Evolutionary conservation across 2,329 filamentous ascomycete species (phyloP), one percentile per base, ranked within the genome.

Genomic region (Colletotrichum eremochloae): DNA sequence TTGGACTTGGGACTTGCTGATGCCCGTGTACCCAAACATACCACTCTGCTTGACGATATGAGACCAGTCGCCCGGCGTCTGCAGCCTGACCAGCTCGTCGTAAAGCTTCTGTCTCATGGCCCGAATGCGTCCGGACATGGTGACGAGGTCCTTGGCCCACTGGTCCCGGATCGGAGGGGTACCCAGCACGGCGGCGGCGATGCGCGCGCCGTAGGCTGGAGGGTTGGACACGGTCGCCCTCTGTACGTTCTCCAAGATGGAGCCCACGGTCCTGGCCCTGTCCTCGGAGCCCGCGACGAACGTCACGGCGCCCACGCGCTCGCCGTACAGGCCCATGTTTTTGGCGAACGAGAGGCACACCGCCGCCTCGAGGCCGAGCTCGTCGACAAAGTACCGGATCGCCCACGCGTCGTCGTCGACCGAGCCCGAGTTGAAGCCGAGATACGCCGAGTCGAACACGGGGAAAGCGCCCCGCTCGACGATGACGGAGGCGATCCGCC

Each of bases 271-370:
- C 4, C 36, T 42, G 1, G 75, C 64, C 0, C 68, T 65, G 1
- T 75, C 75, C 0, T 74, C 61, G 0, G 77, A 75, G 1, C 38
- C 68, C 1, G 78, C 76, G 0, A 81, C 76, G 1, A 82, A 77
- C 0, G 76, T 74, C 2, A 78, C 78, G 2, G 79, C 74, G 0
- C 81, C 82, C 11, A 80, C 76, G 2, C 81, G 76, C 66, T 83
- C 81, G 69, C 82, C 83, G 66, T 84, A 84, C 0, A 84, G 74
- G 1, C 83, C 83, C 79, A 90, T 89, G 78, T 86, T 89, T 81
- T 91, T 91, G 2, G 89, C 88, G 75, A 91, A 91, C 0, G 89
- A 91, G 77, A 90, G 84, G 61, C 87, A 88, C 3, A 91, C 81
- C 63, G 87, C 86, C 5, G 88, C 83, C 78, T 91, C 88, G 68